Conservation (phyloP, 176 grass and related monocot genomes). For the Avena sativa region DNA sequence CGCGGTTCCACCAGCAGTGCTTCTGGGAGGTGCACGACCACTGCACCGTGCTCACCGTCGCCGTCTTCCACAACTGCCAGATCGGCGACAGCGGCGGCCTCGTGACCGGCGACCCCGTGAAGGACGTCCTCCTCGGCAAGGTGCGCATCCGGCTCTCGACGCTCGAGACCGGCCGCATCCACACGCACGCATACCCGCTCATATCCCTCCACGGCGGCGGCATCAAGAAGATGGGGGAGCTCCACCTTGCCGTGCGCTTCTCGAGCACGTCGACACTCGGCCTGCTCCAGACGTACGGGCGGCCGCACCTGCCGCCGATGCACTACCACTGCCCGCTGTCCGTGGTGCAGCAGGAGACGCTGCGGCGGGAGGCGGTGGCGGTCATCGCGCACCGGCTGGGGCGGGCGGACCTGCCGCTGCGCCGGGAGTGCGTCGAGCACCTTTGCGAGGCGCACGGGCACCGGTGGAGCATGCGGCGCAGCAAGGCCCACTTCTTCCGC, state of each 20-base stretch:
- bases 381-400: constrained; percentile 73
- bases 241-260: constrained; percentile 74
- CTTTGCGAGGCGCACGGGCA: constrained; percentile 67
- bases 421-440: constrained; percentile 72
- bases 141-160: constrained; percentile 82
- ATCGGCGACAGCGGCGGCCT: constrained; percentile 65
- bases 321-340: constrained; percentile 69
- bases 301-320: constrained; percentile 65
- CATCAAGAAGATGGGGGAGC: constrained; percentile 74
- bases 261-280: constrained; percentile 56
- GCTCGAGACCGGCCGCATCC: constrained; percentile 75
- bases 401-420: constrained; percentile 72
- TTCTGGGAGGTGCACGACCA: constrained; percentile 84
- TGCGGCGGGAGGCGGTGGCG: constrained; percentile 61
- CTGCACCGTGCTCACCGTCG: constrained; percentile 78
- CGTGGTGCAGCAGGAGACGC: constrained; percentile 68
- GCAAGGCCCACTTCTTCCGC: constrained; percentile 90
- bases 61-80: constrained; percentile 85
- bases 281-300: constrained; percentile 59
- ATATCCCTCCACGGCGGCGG: constrained; percentile 64
- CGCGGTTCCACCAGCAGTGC: constrained; percentile 80
- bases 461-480: constrained; percentile 80
- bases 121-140: constrained; percentile 79
- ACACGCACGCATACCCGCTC: constrained; percentile 81
- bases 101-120: constrained; percentile 51